Evolutionary conservation across 2,329 filamentous ascomycete species (phyloP).

Genomic region (Colletotrichum tropicicola): DNA sequence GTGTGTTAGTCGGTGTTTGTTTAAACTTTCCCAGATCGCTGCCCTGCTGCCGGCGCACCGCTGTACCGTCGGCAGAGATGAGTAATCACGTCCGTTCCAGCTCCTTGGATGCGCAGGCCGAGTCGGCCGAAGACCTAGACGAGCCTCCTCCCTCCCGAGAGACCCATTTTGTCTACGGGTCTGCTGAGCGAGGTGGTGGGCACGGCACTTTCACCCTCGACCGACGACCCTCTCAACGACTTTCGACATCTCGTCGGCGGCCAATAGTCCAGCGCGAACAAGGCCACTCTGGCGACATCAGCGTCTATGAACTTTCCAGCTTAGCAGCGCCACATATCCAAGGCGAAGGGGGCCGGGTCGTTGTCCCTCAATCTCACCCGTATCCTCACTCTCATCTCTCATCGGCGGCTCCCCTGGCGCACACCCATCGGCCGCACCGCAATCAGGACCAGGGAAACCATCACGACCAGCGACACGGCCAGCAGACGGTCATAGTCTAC

Average conservation of each 20-base stretch:
- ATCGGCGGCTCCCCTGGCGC: not conserved
- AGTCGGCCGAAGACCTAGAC: constrained; percentile 9
- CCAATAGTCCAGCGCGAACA: not conserved
- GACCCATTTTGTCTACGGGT: not conserved
- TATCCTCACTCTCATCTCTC: not conserved
- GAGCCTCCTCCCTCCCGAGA: constrained; percentile 6
- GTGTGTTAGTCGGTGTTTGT: constrained; percentile 19
- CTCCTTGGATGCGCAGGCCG: constrained; percentile 13
- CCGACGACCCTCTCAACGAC: too few species aligned
- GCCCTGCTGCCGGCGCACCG: not conserved
- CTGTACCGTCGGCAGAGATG: constrained; percentile 13
- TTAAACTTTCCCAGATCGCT: not conserved
- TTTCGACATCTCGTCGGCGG: not conserved
- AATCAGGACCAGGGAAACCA: not conserved
- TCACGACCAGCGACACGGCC: not conserved
- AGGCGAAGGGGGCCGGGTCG: not conserved
- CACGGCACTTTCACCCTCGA: not conserved
- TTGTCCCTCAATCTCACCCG: not conserved
- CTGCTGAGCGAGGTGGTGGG: not conserved
- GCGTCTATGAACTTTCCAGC: not conserved
- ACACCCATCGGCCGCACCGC: not conserved
- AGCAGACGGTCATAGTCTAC: not conserved
- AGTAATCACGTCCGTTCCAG: constrained; percentile 27
- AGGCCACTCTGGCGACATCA: not conserved
- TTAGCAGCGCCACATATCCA: not conserved